A percentile compares a stretch with the other conserved stretches of the same genome.
These are phyloP conservation scores for Nakazawaea wickerhamii DNA, from an alignment of 805 yeast genomes.

Conservation along the genomic window DNA sequence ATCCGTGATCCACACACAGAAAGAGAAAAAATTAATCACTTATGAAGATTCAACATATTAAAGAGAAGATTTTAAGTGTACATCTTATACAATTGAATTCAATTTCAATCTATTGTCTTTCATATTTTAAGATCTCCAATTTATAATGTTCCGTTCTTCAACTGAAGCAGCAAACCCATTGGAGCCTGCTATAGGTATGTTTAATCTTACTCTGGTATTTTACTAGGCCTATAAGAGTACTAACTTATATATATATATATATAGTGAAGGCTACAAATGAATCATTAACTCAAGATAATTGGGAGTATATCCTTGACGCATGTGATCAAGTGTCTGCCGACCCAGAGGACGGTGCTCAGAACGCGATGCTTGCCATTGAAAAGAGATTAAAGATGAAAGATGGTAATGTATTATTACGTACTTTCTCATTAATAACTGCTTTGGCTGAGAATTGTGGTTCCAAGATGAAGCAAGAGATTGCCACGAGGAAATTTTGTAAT, in stretches of 20 bases:
- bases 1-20: not conserved
- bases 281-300: slow-evolving; percentile 58
- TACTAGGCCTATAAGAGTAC: not conserved
- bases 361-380: slow-evolving; percentile 40
- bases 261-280: slow-evolving; percentile 56
- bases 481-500: slow-evolving; percentile 49
- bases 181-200: slow-evolving; percentile 9
- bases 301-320: slow-evolving; percentile 57
- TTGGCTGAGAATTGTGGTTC: slow-evolving; percentile 78
- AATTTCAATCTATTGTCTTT: not conserved
- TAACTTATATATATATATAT: not conserved
- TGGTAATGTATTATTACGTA: slow-evolving; percentile 61
- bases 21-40: not conserved
- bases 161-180: slow-evolving; percentile 7
- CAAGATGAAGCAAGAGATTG: slow-evolving; percentile 55
- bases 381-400: slow-evolving; percentile 45
- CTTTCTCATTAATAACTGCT: slow-evolving; percentile 50
- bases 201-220: not conserved
- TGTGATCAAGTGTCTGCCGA: slow-evolving; percentile 61
- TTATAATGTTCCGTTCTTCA: slow-evolving; percentile 10
- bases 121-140: not conserved
- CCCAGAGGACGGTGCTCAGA: slow-evolving; percentile 50
- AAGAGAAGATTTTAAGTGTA: too few relatives aligned
- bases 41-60: too few relatives aligned
- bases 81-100: not conserved